Evolutionary conservation across 2,329 filamentous ascomycete species (phyloP).

Genomic region (Diplodia mutila): DNA sequence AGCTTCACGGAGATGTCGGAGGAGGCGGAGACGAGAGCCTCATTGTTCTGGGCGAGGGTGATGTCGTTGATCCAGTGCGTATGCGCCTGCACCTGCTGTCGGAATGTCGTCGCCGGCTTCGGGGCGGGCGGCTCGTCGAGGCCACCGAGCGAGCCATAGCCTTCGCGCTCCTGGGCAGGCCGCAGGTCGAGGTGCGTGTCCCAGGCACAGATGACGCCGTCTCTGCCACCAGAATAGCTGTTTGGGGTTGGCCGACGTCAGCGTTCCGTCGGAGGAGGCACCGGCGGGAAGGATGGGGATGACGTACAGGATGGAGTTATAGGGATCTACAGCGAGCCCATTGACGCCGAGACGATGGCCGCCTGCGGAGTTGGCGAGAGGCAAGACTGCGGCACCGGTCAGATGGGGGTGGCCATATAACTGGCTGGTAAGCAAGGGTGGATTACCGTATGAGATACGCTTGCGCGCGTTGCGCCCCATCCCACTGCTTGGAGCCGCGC

Average conservation of each 20-base stretch:
- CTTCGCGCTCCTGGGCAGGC: constrained; percentile 41
- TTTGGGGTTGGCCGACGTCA: constrained; percentile 17
- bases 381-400: constrained; percentile 60
- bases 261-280: constrained; percentile 24
- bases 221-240: constrained; percentile 93
- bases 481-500: constrained; percentile 23
- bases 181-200: constrained; percentile 75
- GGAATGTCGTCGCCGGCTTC: constrained; percentile 56
- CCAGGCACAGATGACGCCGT: constrained; percentile 96
- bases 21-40: constrained; percentile 82
- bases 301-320: constrained; percentile 82
- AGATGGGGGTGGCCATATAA: constrained; percentile 24
- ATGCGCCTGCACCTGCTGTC: constrained; percentile 75
- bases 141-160: constrained; percentile 31
- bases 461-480: constrained; percentile 59
- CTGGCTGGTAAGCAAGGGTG: constrained; percentile 24
- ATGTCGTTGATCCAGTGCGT: constrained; percentile 98
- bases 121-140: constrained; percentile 37
- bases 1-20: constrained; percentile 94
- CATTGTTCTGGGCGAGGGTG: constrained; percentile 74
- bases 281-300: constrained; percentile 16
- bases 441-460: constrained; percentile 58
- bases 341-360: constrained; percentile 95
- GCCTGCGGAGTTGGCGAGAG: constrained; percentile 72
- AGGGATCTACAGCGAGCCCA: constrained; percentile 83